Percentiles rank a stretch among this genome's conserved stretches.
phyloP scores from a whole-genome alignment of 208 protist genomes.

The Leishmania martiniquensis region DNA sequence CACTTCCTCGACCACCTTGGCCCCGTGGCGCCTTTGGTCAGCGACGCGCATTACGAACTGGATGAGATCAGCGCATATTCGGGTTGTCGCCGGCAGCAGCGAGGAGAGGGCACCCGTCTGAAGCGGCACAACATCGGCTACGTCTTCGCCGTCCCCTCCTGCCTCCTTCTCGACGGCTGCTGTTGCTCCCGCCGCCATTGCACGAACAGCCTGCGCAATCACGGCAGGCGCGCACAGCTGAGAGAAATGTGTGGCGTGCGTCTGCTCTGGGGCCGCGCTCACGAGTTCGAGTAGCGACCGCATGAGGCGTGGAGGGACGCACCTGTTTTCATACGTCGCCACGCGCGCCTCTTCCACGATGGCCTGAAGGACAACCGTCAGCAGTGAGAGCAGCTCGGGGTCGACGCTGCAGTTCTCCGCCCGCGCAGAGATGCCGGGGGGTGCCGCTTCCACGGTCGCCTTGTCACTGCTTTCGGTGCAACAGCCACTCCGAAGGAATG shows the following conservation, averaged over 20 bases:
- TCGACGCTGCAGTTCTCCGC: neutral
- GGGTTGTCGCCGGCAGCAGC: neutral
- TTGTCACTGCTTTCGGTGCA: neutral
- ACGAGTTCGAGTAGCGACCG: conserved; percentile 6
- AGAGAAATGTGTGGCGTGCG: conserved; percentile 7
- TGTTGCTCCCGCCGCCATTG: conserved; percentile 1
- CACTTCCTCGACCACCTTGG: conserved; percentile 1
- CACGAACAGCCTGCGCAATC: conserved; percentile 2
- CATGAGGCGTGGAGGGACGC: neutral
- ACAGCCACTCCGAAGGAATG: conserved; percentile 7
- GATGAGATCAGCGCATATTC: neutral
- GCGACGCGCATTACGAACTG: neutral
- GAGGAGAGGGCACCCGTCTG: neutral
- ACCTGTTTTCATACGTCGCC: neutral
- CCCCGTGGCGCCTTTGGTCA: neutral
- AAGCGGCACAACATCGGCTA: neutral
- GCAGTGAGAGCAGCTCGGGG: neutral
- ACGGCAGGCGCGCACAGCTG: neutral
- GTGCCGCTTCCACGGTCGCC: neutral
- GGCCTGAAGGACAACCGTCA: conserved; percentile 5
- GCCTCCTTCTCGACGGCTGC: neutral
- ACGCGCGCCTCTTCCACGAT: conserved; percentile 7
- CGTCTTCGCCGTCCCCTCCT: neutral
- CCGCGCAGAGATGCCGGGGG: neutral
- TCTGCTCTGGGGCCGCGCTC: neutral